Evolutionary conservation across 1,284 basidiomycete genomes (phyloP), one percentile per base, ranked within the genome.

Genomic region (Earliella scabrosa): DNA sequence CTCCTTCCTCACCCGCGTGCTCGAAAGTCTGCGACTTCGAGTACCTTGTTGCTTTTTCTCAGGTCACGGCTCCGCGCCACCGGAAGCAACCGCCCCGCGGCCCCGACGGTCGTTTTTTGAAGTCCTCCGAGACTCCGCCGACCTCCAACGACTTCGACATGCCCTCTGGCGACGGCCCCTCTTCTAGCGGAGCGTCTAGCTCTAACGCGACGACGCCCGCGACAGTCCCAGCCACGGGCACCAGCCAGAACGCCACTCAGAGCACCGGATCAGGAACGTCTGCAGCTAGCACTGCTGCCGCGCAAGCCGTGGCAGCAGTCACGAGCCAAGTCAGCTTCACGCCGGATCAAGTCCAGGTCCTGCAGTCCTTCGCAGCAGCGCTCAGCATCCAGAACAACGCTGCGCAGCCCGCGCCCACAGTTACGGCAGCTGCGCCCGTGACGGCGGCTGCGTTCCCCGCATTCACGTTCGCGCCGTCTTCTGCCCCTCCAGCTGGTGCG

Each of bases 61-160:
- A 40, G 23, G 35, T 16, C 45, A 53, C 36, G 29, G 38, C 51
- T 40, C 45, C 38, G 10, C 45, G 51, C 45, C 51, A 29, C 9
- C n/a, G 38, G 4, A 40, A 40, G 14, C 38, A 40, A 40, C 38
- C 14, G 38, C 38, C 9, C 8, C 38, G 51, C 38, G 51, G 45
- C 36, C 20, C 36, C 24, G 31, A 41, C 45, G 38, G 51, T 9
- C 45, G 38, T 5, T 53, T 53, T 14, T 21, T 43, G 4, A 36
- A 10, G 3, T 14, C 36, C 13, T 21, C 39, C 51, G 29, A 38
- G 6, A 2, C 36, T n/a, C 2, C 50, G n/a, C 20, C 38, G 6
- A 9, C 20, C n/a, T 21, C 20, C n/a, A 9, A 40, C 38, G 6
- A 21, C 38, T 6, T 21, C 5, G n/a, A 9, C 20, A 23, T 21